Base-by-base conservation (phyloP, 371 early-diverging fungal species). In the Mortierella sp. region DNA sequence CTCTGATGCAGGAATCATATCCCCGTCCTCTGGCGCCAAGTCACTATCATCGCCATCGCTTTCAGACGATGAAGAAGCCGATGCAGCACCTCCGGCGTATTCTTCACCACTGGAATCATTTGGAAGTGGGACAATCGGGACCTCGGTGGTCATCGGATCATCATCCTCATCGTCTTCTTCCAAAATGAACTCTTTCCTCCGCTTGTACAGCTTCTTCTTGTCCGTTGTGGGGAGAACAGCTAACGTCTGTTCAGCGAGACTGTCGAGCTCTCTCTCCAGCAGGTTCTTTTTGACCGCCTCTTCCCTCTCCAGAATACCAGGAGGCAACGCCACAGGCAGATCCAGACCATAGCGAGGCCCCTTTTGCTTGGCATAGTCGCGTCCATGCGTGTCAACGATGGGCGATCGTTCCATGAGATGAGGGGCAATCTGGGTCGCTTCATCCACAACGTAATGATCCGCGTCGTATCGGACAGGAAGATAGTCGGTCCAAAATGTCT, bases 401-500 rank as follows among this genome's bases (percentile, higher is more conserved):
- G 85, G 83, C 23, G 87, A 84, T 31, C 82, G 81, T 1, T 83
- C 83, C 56, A 93, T 82, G 26, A 86, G 70, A 65, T 94, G 92
- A 14, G 94, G 90, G 1, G 90, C 83, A 43, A 86, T 76, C 68
- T 80, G 69, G 13, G 67, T 64, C 12, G 55, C 39, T 43, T 91
- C 91, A 62, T 94, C 94, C 8, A 93, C 80, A 49, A 94, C 89
- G 53, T 83, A 82, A 30, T 86, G 88, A 64, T 92, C 84, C 9
- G 83, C 85, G 53, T 87, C 87, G 76, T 86, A 82, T 1, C 86
- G 83, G 16, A 91, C 85, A 2, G 86, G 85, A 13, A 83, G 82
- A 51, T 90, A 93, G 63, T 95, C 94, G 9, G 83, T 85, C 67
- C 85, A 84, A 70, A 93, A 93, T 57, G 89, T 89, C 69, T 94